A percentile compares a stretch with the other conserved stretches of the same genome.
Conservation (phyloP, 139 green algal species). For the Asterochloris erici region DNA sequence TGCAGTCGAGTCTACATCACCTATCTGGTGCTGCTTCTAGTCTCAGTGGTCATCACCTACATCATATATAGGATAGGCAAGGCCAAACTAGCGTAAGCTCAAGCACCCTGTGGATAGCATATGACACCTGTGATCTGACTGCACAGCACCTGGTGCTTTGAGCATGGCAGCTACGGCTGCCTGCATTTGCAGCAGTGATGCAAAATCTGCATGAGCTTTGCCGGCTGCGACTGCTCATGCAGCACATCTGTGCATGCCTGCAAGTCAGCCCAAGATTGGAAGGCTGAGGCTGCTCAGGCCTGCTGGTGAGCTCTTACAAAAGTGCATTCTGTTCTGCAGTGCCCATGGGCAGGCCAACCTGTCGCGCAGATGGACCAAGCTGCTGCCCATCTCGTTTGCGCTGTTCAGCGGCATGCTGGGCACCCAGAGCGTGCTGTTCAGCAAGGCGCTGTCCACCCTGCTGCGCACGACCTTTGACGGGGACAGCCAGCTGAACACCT, state of each 20-base stretch:
- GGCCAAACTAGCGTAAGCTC: conserved; percentile 16
- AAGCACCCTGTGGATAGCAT: neutral
- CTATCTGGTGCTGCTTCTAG: conserved; percentile 58
- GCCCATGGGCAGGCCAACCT: neutral
- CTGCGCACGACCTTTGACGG: conserved; percentile 65
- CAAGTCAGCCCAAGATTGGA: neutral
- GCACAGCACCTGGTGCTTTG: neutral
- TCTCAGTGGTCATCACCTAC: conserved; percentile 40
- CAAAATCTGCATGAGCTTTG: too few species aligned
- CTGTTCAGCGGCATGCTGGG: conserved; percentile 74
- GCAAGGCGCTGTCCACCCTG: conserved; percentile 79
- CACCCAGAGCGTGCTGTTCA: conserved; percentile 84
- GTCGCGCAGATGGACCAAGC: conserved; percentile 10
- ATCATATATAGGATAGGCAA: conserved; percentile 48
- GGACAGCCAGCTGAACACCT: conserved; percentile 70
- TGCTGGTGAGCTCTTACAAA: neutral
- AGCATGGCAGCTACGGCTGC: neutral
- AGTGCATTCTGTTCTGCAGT: neutral
- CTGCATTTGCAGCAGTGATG: neutral
- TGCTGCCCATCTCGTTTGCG: conserved; percentile 73
- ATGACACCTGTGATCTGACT: neutral
- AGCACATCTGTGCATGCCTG: neutral
- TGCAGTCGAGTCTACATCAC: conserved; percentile 57
- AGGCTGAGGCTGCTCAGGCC: neutral
- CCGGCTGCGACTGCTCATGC: neutral